Evolutionary conservation across 1,284 basidiomycete genomes (phyloP).

Genomic region (Pseudozyma tsukubaensis): DNA sequence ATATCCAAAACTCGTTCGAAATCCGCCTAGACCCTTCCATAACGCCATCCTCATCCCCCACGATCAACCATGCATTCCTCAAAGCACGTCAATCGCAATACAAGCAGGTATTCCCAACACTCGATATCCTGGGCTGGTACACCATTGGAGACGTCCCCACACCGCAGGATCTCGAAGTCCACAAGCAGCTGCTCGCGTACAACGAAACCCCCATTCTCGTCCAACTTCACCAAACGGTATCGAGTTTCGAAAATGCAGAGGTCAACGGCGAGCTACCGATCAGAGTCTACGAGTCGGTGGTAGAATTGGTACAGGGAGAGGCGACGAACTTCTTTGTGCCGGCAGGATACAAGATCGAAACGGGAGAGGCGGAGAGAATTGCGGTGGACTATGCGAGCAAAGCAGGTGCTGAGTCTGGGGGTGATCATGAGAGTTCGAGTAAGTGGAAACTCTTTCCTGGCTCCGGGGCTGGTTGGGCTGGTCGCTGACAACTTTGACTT

Average conservation of each 20-base stretch:
- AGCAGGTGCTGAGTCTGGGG: conserved; percentile 79
- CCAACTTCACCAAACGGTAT: conserved; percentile 70
- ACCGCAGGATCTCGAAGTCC: conserved; percentile 79
- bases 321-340: conserved; percentile 75
- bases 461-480: background rate
- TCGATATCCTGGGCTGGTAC: conserved; percentile 98
- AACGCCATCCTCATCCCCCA: conserved; percentile 2
- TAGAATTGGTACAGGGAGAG: conserved; percentile 53
- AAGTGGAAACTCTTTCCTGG: conserved; percentile 35
- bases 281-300: conserved; percentile 56
- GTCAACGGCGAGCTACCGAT: conserved; percentile 56
- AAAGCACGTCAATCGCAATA: conserved; percentile 88
- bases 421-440: conserved; percentile 73
- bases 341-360: conserved; percentile 86
- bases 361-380: conserved; percentile 96
- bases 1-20: conserved; percentile 96
- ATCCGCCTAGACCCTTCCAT: conserved; percentile 73
- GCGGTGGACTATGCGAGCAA: conserved; percentile 95
- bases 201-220: conserved; percentile 72
- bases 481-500: background rate
- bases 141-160: conserved; percentile 81
- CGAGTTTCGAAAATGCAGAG: conserved; percentile 35
- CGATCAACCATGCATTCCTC: conserved; percentile 73
- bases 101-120: conserved; percentile 95
- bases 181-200: conserved; percentile 76